These are phyloP conservation scores for Trypanosoma rangeli DNA, from an alignment of 208 protist genomes.

Conservation along the genomic window DNA sequence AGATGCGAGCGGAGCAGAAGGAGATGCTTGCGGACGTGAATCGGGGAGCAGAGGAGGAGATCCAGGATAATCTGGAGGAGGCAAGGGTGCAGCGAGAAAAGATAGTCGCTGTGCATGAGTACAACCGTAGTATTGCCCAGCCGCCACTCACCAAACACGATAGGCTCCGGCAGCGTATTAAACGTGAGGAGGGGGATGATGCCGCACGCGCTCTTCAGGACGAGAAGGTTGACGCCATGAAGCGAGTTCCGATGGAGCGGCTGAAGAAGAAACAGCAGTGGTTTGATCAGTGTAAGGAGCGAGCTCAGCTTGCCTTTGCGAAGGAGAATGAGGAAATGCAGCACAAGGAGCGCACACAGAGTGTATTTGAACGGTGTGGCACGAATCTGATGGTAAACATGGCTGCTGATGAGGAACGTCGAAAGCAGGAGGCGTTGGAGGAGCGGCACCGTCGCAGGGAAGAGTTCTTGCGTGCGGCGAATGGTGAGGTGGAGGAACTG, in stretches of 20 bases:
- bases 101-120: constrained; percentile 38
- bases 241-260: constrained; percentile 29
- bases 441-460: constrained; percentile 6
- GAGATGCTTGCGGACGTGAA: constrained; percentile 31
- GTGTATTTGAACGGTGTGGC: constrained; percentile 62
- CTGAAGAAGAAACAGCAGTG: constrained; percentile 42
- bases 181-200: constrained; percentile 33
- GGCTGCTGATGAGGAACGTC: constrained; percentile 10
- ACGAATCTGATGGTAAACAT: constrained; percentile 52
- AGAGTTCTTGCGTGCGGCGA: neutral
- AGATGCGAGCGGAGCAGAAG: constrained; percentile 29
- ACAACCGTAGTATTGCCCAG: constrained; percentile 47
- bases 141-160: constrained; percentile 44
- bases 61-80: constrained; percentile 50
- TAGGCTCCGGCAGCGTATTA: constrained; percentile 44
- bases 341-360: constrained; percentile 66
- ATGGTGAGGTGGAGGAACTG: constrained; percentile 8
- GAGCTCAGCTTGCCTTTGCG: constrained; percentile 36
- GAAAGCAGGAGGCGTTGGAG: constrained; percentile 28
- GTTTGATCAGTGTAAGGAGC: constrained; percentile 56
- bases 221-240: constrained; percentile 36
- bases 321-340: constrained; percentile 16
- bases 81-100: constrained; percentile 26
- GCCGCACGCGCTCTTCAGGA: constrained; percentile 39
- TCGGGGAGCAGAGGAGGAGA: constrained; percentile 62